Percentiles rank a stretch among this genome's conserved stretches.
These are phyloP conservation scores for Galeopsis tetrahit DNA, from an alignment of 257 asterid genomes.

Conservation along the genomic window DNA sequence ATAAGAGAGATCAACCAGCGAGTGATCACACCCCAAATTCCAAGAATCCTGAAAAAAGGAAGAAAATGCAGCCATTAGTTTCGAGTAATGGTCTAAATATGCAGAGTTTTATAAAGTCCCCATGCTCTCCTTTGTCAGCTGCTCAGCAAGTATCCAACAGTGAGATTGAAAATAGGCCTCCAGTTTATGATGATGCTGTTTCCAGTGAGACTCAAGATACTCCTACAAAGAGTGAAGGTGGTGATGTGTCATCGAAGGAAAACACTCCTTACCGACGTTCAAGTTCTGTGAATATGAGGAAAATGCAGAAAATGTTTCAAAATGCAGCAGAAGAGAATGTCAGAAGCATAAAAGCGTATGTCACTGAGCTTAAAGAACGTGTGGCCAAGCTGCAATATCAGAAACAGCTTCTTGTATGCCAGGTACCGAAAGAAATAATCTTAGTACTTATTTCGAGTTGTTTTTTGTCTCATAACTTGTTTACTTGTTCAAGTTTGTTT, in stretches of 20 bases:
- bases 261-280: constrained; percentile 90
- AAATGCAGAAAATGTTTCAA: constrained; percentile 97
- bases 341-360: constrained; percentile 90
- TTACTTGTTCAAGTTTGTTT: too few species aligned
- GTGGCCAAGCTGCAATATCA: constrained; percentile 98
- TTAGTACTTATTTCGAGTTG: neutral
- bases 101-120: constrained; percentile 76
- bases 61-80: constrained; percentile 71
- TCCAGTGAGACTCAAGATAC: constrained; percentile 73
- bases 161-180: constrained; percentile 78
- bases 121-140: constrained; percentile 85
- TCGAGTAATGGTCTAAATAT: constrained; percentile 71
- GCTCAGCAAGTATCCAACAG: constrained; percentile 60
- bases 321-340: constrained; percentile 99
- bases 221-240: constrained; percentile 85
- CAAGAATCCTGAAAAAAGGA: constrained; percentile 68
- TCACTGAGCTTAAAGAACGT: constrained; percentile 94
- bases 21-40: constrained; percentile 57
- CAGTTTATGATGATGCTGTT: constrained; percentile 60
- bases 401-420: constrained; percentile 97
- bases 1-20: constrained; percentile 50
- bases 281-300: constrained; percentile 92
- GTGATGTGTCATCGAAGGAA: constrained; percentile 83
- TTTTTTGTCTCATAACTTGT: too few species aligned
- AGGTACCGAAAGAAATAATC: constrained; percentile 47